Evolutionary conservation across 805 yeast genomes (phyloP), one percentile per base, ranked within the genome.

Genomic region (Monosporozyma servazzii): DNA sequence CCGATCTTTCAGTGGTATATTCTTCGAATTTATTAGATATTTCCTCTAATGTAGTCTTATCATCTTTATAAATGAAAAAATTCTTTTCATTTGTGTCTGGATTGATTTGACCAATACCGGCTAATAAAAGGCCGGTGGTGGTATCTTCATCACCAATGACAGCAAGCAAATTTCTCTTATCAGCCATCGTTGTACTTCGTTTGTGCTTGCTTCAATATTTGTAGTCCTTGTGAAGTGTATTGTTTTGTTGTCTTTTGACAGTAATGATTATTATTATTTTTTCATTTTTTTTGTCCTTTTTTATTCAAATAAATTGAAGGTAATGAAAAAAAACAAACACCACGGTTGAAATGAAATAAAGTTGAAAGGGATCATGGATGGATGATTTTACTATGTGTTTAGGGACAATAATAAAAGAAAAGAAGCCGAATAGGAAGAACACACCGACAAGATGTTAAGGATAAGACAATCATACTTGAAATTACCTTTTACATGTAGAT

Each of bases 71-170:
- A 49, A 84, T 78, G 54, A 70, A 68, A 69, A 93, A 93, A 75
- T 93, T 93, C 72, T 88, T 83, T 25, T 75, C 70, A 55, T 73
- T 73, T 41, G 80, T 75, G 56, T 58, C 58, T 15, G 65, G 60
- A 25, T 63, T 76, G 20, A 89, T 82, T 64, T 91, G 95, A 25
- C 99, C 99, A 53, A 88, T 82, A 29, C 99, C 99, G 1, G 99
- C 99, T 53, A 93, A 77, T 36, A 93, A 75, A 76, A 93, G 79
- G 3, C 99, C 99, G 1, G 99, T 93, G 54, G 93, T 90, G 21
- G 98, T 86, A 65, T 93, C 98, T 72, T 93, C 99, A 64, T 93
- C 99, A 17, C 97, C 99, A 63, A 93, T 88, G 40, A 90, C 95
- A 11, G 97, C 98, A 53, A 93, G 75, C 58, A 90, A 76, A 40